These are phyloP conservation scores for Shiraia sp. DNA, from an alignment of 2,329 filamentous ascomycete species.

Conservation along the genomic window DNA sequence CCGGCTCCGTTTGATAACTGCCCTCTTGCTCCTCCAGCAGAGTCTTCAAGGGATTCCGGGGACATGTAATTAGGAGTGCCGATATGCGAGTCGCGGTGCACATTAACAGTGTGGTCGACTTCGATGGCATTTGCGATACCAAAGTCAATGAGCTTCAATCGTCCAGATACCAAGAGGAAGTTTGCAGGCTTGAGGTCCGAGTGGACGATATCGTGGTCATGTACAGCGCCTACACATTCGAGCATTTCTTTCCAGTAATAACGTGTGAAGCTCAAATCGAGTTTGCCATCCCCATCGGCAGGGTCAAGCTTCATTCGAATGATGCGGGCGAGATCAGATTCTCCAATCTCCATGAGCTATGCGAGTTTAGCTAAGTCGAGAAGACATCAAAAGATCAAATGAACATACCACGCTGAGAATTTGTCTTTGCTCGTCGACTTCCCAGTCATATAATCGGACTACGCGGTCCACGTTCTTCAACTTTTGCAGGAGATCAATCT, in stretches of 20 bases:
- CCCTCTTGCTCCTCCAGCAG: constrained; percentile 64
- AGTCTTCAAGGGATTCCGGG: constrained; percentile 88
- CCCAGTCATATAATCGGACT: constrained; percentile 87
- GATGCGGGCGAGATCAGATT: constrained; percentile 87
- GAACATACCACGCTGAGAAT: constrained; percentile 75
- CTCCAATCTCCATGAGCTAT: constrained; percentile 95
- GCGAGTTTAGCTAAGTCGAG: constrained; percentile 10
- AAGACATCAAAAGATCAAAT: not conserved
- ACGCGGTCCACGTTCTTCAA: constrained; percentile 85
- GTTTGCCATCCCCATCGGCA: constrained; percentile 55
- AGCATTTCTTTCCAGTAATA: constrained; percentile 99
- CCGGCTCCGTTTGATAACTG: constrained; percentile 36
- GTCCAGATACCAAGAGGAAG: constrained; percentile 88
- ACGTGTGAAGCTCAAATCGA: constrained; percentile 91
- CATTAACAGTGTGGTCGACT: constrained; percentile 93
- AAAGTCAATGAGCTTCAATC: constrained; percentile 95
- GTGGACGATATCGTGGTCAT: constrained; percentile 90
- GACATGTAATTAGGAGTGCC: constrained; percentile 99
- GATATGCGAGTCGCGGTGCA: constrained; percentile 92
- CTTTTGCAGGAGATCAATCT: constrained; percentile 87
- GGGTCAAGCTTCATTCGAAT: constrained; percentile 68
- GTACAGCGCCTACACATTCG: constrained; percentile 87
- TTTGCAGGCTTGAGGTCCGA: constrained; percentile 97
- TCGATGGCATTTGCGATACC: constrained; percentile 98
- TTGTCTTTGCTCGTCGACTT: constrained; percentile 90